Evolutionary conservation across 2,329 filamentous ascomycete species (phyloP).

Genomic region (Phialemoniopsis sp.): DNA sequence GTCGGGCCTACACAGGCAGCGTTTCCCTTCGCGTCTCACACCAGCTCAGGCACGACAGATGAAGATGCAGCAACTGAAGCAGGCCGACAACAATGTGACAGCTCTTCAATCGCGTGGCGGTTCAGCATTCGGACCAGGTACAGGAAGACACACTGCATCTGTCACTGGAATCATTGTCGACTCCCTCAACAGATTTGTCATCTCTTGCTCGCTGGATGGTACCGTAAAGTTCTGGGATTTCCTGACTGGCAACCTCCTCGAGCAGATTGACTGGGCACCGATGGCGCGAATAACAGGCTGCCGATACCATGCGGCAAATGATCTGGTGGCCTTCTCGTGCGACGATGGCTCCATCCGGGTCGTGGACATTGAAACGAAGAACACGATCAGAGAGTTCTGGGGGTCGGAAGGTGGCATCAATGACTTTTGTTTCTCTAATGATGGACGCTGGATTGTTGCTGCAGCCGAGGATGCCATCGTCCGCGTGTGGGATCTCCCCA

Average conservation of each 20-base stretch:
- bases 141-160: conserved; percentile 73
- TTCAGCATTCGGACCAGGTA: conserved; percentile 40
- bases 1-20: conserved; percentile 82
- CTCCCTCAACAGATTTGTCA: conserved; percentile 78
- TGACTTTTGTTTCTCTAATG: conserved; percentile 84
- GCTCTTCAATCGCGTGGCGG: conserved; percentile 45
- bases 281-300: conserved; percentile 73
- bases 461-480: conserved; percentile 78
- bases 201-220: conserved; percentile 86
- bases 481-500: conserved; percentile 92
- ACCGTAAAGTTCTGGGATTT: conserved; percentile 99
- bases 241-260: conserved; percentile 69
- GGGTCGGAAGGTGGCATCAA: conserved; percentile 70
- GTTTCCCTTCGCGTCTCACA: conserved; percentile 77
- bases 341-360: conserved; percentile 85
- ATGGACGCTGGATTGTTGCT: conserved; percentile 90
- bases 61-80: conserved; percentile 59
- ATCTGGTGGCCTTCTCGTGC: conserved; percentile 84
- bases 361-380: conserved; percentile 85
- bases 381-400: conserved; percentile 90
- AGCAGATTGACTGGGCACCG: conserved; percentile 80
- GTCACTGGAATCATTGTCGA: conserved; percentile 88
- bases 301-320: conserved; percentile 77
- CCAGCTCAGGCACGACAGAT: conserved; percentile 74
- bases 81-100: conserved; percentile 50